Evolutionary conservation across 2,329 filamentous ascomycete genomes (phyloP).

Genomic region (Sclerotinia trifoliorum): DNA sequence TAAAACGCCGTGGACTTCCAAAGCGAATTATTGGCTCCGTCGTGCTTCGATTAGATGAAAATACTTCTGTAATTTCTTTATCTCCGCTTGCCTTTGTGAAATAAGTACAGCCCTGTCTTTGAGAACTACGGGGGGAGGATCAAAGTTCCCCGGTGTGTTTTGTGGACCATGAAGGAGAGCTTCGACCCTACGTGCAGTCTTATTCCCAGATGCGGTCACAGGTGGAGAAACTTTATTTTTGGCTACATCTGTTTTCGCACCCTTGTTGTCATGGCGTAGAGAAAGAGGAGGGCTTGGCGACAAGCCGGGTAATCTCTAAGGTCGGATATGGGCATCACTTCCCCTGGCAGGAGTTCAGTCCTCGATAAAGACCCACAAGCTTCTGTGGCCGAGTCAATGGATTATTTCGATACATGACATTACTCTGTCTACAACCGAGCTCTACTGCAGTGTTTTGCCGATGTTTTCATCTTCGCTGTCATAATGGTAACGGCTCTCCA

Average conservation of each 20-base stretch:
- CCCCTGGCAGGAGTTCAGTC: neutral
- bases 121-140: neutral
- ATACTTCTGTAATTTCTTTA: slow-evolving; percentile 11
- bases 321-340: neutral
- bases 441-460: neutral
- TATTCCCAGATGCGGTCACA: neutral
- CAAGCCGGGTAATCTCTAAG: neutral
- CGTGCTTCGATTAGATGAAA: neutral
- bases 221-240: neutral
- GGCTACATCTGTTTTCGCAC: neutral
- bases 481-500: slow-evolving; percentile 5
- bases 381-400: neutral
- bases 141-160: neutral
- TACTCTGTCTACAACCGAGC: neutral
- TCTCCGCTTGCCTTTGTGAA: slow-evolving; percentile 9
- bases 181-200: neutral
- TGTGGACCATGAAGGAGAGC: neutral
- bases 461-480: neutral
- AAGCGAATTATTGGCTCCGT: neutral
- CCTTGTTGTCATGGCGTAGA: neutral
- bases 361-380: neutral
- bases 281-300: neutral
- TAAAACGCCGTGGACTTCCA: neutral
- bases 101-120: neutral
- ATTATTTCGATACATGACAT: neutral